Evolutionary conservation across 805 yeast species (phyloP).

Genomic region (Candida pseudoglaebosa): DNA sequence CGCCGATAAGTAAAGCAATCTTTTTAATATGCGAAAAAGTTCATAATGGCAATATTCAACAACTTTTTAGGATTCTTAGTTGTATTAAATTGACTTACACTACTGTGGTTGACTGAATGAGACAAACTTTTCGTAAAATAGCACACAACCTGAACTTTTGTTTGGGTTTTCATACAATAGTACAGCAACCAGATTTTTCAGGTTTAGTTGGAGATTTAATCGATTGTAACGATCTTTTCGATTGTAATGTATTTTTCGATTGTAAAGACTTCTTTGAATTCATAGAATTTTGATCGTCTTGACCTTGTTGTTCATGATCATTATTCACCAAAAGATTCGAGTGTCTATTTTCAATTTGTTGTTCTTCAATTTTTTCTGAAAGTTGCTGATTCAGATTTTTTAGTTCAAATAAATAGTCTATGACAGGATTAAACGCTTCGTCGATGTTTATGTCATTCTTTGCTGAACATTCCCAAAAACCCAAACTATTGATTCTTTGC

Average conservation of each 20-base stretch:
- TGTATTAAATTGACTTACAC: too few species aligned
- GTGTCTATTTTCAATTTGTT: background rate
- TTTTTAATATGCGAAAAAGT: too few species aligned
- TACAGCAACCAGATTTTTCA: conserved; percentile 16
- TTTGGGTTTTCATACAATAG: conserved; percentile 10
- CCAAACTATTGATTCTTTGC: conserved; percentile 20
- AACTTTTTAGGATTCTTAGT: too few species aligned
- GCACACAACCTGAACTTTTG: too few species aligned
- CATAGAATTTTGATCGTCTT: too few species aligned
- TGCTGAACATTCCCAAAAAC: conserved; percentile 27
- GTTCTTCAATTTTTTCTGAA: background rate
- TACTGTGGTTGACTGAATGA: too few species aligned
- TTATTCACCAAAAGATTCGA: background rate
- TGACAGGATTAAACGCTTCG: conserved; percentile 27
- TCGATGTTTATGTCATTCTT: conserved; percentile 16
- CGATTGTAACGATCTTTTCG: background rate
- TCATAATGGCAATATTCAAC: too few species aligned
- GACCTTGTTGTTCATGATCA: too few species aligned
- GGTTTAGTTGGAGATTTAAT: too few species aligned
- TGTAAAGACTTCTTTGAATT: too few species aligned
- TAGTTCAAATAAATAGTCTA: background rate
- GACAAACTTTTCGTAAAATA: too few species aligned
- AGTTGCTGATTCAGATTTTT: background rate
- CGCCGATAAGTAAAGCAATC: too few species aligned
- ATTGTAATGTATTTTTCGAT: background rate